Evolutionary conservation across 164 flowering plant genomes (phyloP).

Genomic region (Dillenia suffruticosa): DNA sequence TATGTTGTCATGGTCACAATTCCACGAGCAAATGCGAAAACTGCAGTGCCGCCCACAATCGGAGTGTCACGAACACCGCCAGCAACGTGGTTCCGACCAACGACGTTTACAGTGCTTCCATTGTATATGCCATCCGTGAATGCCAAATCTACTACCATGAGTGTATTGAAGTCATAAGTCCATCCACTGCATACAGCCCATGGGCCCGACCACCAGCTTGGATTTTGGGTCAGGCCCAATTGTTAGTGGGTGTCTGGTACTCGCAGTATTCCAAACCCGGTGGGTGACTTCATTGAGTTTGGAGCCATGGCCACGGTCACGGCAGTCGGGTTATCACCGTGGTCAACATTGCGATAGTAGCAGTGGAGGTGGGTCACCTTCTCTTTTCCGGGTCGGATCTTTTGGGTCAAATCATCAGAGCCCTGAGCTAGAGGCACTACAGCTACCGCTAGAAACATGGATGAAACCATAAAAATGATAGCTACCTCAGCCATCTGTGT

Average conservation of each 20-base stretch:
- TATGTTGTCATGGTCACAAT: conserved; percentile 24
- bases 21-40: conserved; percentile 48
- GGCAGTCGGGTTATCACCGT: conserved; percentile 29
- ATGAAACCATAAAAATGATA: not conserved
- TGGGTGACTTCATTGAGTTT: conserved; percentile 17
- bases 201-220: conserved; percentile 44
- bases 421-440: not conserved
- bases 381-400: conserved; percentile 16
- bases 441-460: not conserved
- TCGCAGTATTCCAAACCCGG: conserved; percentile 26
- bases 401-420: conserved; percentile 5
- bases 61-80: conserved; percentile 38
- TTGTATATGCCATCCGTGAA: conserved; percentile 16
- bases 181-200: conserved; percentile 35
- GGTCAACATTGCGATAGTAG: conserved; percentile 45
- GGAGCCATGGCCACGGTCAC: conserved; percentile 29
- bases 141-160: conserved; percentile 33
- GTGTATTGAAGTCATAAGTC: conserved; percentile 13
- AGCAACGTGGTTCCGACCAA: conserved; percentile 28
- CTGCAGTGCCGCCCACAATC: conserved; percentile 42
- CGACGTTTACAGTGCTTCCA: conserved; percentile 34
- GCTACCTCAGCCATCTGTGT: conserved; percentile 1
- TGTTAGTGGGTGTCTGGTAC: conserved; percentile 43
- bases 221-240: conserved; percentile 36
- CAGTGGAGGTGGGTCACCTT: conserved; percentile 32